These are phyloP conservation scores for Raffaelea albimanens DNA, from an alignment of 2,329 filamentous ascomycete genomes.

Conservation along the genomic window DNA sequence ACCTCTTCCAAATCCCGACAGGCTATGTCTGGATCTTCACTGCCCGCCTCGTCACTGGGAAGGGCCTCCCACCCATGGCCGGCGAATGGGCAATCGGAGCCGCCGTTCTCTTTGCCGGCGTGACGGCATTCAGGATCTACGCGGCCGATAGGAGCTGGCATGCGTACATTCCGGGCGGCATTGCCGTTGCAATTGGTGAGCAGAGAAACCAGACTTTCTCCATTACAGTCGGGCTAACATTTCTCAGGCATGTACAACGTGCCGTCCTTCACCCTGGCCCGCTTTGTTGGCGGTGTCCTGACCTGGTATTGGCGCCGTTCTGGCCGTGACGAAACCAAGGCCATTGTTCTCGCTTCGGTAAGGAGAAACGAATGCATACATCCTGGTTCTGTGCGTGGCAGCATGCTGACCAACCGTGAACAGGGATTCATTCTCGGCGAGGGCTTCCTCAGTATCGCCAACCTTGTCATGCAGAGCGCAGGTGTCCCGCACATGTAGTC, in stretches of 20 bases:
- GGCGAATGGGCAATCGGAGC: constrained; percentile 68
- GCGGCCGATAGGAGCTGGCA: constrained; percentile 53
- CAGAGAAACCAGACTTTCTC: constrained; percentile 10
- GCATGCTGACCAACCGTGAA: too few relatives aligned
- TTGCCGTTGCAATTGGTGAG: constrained; percentile 85
- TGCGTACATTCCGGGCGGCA: constrained; percentile 76
- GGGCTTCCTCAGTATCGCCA: constrained; percentile 84
- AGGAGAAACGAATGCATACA: too few relatives aligned
- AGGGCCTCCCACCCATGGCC: constrained; percentile 77
- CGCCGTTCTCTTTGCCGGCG: constrained; percentile 61
- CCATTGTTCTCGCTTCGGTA: constrained; percentile 78
- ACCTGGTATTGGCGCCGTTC: constrained; percentile 68
- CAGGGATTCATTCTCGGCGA: constrained; percentile 85
- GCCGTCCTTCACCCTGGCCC: constrained; percentile 85
- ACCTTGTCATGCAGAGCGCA: constrained; percentile 70
- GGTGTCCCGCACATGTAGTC: constrained; percentile 14
- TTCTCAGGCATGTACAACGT: constrained; percentile 85
- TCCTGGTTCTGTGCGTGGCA: too few relatives aligned
- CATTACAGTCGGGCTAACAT: neutral
- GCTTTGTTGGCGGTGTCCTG: constrained; percentile 66
- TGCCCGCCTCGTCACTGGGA: constrained; percentile 80
- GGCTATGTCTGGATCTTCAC: constrained; percentile 98
- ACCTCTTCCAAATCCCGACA: constrained; percentile 87
- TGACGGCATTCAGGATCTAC: constrained; percentile 62
- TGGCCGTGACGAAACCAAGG: constrained; percentile 54